Evolutionary conservation across 495 filamentous ascomycete genomes (phyloP), one percentile per base, ranked within the genome.

Genomic region (Zalerion maritima): DNA sequence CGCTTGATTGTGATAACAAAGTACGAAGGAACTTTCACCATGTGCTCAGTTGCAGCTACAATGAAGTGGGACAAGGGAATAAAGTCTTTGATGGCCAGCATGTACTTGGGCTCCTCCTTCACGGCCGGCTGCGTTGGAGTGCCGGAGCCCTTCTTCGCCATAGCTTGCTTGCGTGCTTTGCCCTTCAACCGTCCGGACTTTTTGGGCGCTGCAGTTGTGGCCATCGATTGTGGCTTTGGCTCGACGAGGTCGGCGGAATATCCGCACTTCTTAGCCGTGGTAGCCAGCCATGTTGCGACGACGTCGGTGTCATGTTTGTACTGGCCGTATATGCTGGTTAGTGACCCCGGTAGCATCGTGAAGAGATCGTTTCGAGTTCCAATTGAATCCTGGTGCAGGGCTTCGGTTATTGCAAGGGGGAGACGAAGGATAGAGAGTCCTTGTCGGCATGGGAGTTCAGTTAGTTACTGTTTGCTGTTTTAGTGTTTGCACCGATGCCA

Each of bases 291-390:
- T 14, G 52, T 50, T 24, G 62, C 62, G 24, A 68, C 53, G 1
- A 35, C 40, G 29, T 60, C 47, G 7, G 59, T 65, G 33, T 70
- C 65, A 18, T 43, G 40, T 37, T 67, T 69, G 38, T 69, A 70
- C 32, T 49, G 50, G 9, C 40, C 41, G 38, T 65, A 67, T 18
- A 42, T 55, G 29, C 50, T 53, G 32, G 50, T 38, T 8, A 67
- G 42, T 25, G 42, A 49, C 7, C 26, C 14, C 4, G 52, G 49
- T 8, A 48, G 24, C 55, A 59, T 57, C 10, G 27, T 31, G 22
- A n/a, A n/a, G n/a, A n/a, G n/a, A n/a, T n/a, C n/a, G n/a, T n/a
- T n/a, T n/a, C n/a, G n/a, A n/a, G n/a, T n/a, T n/a, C n/a, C n/a
- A n/a, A n/a, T n/a, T n/a, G n/a, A n/a, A n/a, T n/a, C n/a, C n/a